These are phyloP conservation scores for Taxillus chinensis DNA, from an alignment of 164 flowering plant species.

Conservation along the genomic window DNA sequence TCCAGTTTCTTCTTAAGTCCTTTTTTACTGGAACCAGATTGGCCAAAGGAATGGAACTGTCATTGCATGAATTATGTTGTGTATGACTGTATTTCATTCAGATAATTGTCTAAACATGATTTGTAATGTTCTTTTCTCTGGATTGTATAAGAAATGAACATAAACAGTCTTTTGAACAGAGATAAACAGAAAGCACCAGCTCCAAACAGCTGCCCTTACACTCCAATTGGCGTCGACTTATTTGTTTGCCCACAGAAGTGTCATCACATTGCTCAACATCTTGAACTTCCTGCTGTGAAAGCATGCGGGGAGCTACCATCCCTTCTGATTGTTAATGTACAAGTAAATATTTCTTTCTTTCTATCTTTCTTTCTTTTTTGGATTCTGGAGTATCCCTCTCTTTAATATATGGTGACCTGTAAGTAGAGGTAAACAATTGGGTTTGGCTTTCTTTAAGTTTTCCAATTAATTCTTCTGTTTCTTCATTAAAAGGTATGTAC, in stretches of 20 bases:
- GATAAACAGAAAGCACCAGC: slow-evolving; percentile 78
- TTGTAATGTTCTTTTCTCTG: not conserved
- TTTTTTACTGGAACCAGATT: too few species aligned
- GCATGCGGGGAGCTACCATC: slow-evolving; percentile 49
- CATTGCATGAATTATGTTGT: too few species aligned
- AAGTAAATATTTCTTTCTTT: slow-evolving; percentile 31
- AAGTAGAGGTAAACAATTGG: too few species aligned
- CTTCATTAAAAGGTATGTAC: too few species aligned
- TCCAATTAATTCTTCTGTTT: too few species aligned
- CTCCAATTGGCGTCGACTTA: slow-evolving; percentile 82
- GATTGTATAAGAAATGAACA: not conserved
- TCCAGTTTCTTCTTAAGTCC: too few species aligned
- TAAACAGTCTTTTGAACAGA: slow-evolving; percentile 30
- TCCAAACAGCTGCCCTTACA: slow-evolving; percentile 52
- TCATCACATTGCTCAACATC: slow-evolving; percentile 84
- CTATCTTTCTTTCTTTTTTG: not conserved
- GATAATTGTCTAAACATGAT: not conserved
- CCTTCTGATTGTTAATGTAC: slow-evolving; percentile 84
- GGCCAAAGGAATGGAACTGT: too few species aligned
- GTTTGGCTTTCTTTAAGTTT: too few species aligned
- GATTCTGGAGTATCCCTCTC: too few species aligned
- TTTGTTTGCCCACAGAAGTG: slow-evolving; percentile 67
- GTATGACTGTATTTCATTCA: not conserved
- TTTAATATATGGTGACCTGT: too few species aligned
- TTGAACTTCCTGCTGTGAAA: slow-evolving; percentile 79